Evolutionary conservation across 306 rosid species (phyloP).

Genomic region (Medicago arabica): DNA sequence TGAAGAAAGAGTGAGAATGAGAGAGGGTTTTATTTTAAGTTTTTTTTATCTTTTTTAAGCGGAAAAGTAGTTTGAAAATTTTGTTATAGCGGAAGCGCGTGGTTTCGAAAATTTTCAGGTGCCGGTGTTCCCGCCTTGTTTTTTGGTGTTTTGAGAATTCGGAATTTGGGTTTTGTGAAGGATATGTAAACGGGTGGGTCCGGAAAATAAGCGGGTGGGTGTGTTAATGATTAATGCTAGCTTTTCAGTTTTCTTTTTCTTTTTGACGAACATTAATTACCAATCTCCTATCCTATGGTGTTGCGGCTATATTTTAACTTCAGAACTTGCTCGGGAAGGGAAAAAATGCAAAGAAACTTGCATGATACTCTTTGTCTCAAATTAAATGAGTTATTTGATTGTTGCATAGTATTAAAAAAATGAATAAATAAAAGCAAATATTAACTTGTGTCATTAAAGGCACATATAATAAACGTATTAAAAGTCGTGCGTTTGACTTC

Average conservation of each 20-base stretch:
- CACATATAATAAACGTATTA: no score
- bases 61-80: not conserved
- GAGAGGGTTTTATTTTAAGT: not conserved
- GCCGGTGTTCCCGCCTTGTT: conserved; percentile 22
- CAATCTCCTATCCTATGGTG: not conserved
- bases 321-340: no score
- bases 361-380: no score
- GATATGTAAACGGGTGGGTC: not conserved
- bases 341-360: no score
- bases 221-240: not conserved
- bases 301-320: not conserved
- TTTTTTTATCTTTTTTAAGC: not conserved
- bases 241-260: no score
- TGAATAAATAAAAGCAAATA: no score
- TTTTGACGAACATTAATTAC: no score
- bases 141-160: not conserved
- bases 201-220: not conserved
- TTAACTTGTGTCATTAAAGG: no score
- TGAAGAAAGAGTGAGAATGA: not conserved
- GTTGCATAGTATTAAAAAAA: no score
- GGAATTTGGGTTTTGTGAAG: not conserved
- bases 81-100: conserved; percentile 21
- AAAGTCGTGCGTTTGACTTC: no score
- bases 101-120: conserved; percentile 4
- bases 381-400: no score